Percentiles rank a stretch among this genome's conserved stretches.
Conservation (phyloP, 176 grass and related monocot species). For the Microstegium vimineum region DNA sequence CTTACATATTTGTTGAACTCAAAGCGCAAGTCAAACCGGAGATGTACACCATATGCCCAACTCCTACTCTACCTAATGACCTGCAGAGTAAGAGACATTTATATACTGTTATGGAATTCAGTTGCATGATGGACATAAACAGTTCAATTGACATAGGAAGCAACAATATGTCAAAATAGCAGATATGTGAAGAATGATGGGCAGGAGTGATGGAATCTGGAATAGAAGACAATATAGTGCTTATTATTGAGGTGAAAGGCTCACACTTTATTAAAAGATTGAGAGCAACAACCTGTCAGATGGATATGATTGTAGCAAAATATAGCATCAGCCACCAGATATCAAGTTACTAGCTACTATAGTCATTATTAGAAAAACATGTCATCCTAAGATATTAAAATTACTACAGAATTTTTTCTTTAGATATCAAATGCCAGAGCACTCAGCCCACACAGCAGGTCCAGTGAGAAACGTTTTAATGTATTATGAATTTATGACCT, state of each 20-base stretch:
- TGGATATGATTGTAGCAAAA: neutral
- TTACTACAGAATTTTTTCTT: neutral
- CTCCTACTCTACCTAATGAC: slow-evolving; percentile 78
- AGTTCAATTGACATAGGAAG: slow-evolving; percentile 14
- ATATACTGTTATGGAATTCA: slow-evolving; percentile 27
- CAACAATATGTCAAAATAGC: slow-evolving; percentile 19
- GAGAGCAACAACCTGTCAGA: neutral
- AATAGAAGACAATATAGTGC: neutral
- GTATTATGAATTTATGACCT: neutral
- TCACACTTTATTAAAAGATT: neutral
- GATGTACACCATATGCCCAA: slow-evolving; percentile 84
- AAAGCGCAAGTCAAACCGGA: slow-evolving; percentile 68
- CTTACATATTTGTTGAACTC: slow-evolving; percentile 62
- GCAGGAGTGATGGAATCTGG: neutral
- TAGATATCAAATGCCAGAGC: neutral
- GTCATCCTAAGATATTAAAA: neutral
- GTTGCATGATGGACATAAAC: slow-evolving; percentile 13
- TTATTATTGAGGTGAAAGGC: neutral
- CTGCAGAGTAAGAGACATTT: slow-evolving; percentile 46
- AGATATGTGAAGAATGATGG: neutral
- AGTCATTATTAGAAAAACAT: neutral
- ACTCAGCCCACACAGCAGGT: neutral
- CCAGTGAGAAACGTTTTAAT: neutral
- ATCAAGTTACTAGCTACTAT: neutral
- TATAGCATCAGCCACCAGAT: neutral